Evolutionary conservation across 306 rosid genomes (phyloP).

Genomic region (Trifolium repens): DNA sequence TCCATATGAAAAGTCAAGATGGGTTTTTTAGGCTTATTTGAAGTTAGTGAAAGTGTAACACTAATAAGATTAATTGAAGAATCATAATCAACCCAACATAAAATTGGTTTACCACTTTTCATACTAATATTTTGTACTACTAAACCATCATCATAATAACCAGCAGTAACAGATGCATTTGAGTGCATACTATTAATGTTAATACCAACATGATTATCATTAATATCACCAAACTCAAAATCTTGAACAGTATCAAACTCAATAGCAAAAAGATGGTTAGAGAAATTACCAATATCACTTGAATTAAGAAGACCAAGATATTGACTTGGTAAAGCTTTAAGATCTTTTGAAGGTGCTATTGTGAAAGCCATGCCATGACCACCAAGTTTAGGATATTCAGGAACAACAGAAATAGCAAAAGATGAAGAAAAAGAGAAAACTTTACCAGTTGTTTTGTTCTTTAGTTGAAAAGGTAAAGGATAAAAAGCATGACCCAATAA

Average conservation of each 20-base stretch:
- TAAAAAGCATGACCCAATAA: conserved; percentile 67
- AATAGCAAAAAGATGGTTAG: conserved; percentile 78
- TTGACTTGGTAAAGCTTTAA: conserved; percentile 72
- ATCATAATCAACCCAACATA: conserved; percentile 82
- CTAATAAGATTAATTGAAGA: conserved; percentile 46
- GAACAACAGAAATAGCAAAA: conserved; percentile 66
- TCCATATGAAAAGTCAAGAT: conserved; percentile 58
- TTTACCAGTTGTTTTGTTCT: conserved; percentile 60
- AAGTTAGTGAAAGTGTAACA: conserved; percentile 62
- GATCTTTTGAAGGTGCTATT: conserved; percentile 54
- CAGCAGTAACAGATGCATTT: conserved; percentile 55
- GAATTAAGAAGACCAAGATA: conserved; percentile 75
- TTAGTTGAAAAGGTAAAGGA: conserved; percentile 54
- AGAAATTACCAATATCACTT: conserved; percentile 58
- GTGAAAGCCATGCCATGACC: conserved; percentile 90
- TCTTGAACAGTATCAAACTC: conserved; percentile 89
- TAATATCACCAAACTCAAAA: conserved; percentile 80
- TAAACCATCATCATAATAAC: conserved; percentile 48
- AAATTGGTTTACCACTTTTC: conserved; percentile 61
- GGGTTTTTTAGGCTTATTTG: conserved; percentile 65
- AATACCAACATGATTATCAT: conserved; percentile 82
- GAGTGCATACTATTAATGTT: conserved; percentile 70
- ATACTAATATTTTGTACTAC: conserved; percentile 50
- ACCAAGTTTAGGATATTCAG: conserved; percentile 83
- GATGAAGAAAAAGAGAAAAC: conserved; percentile 76